Evolutionary conservation across 305 asterid genomes (phyloP), one percentile per base, ranked within the genome.

Genomic region (Lippia alba): DNA sequence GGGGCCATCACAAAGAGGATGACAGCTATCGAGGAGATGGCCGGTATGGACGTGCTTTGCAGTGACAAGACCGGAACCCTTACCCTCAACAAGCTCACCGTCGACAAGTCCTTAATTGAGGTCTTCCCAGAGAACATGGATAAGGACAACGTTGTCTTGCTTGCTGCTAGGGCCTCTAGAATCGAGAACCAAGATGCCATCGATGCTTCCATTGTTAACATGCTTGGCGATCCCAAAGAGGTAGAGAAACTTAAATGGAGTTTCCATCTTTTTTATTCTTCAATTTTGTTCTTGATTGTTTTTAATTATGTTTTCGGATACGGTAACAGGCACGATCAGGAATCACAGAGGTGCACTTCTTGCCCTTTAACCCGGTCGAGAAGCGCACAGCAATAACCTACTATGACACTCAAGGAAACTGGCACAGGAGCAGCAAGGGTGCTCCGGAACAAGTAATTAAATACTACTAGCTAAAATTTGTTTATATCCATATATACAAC

Each of bases 11-110:
- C 97, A 30, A 91, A 91, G 84, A 87, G 97, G 78, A 91, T 91
- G 97, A 91, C 97, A 6, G 97, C 97, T 49, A 91, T 91, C 56
- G 97, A 91, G 81, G 97, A 91, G 61, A 87, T 91, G 97, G 97
- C 94, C 8, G 97, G 96, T 55, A 91, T 89, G 97, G 97, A 91
- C 66, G 92, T 91, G 51, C 90, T 91, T 14, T 91, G 97, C 82
- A 91, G 96, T 66, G 97, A 91, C 79, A 91, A 91, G 73, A 91
- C 97, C 0, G 97, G 97, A 18, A 91, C 97, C 4, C 94, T 91
- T 12, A 91, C 97, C 49, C 94, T 91, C 66, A 91, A 91, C 82
- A 91, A 89, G 87, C 91, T 91, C 34, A 89, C 93, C 0, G 97
- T 91, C 4, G 97, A 91, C 74, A 87, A 80, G 66, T 58, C 40